Evolutionary conservation across 768 basidiomycete species (phyloP), one percentile per base, ranked within the genome.

Genomic region (Astraeus odoratus): DNA sequence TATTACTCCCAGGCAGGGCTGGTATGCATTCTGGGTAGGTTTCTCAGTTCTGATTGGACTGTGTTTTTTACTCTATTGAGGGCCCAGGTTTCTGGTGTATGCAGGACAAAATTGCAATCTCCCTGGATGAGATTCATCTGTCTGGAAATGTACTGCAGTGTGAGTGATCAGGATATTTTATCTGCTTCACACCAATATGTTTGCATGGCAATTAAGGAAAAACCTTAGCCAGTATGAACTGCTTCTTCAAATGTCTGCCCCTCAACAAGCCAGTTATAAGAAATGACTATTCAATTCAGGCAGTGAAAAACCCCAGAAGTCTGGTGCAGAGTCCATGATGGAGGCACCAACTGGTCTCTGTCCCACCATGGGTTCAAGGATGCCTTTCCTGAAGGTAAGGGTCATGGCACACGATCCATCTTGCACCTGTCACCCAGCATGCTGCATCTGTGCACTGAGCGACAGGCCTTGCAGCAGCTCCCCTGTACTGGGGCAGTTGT

Each of bases 1-100:
- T 83, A 86, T 51, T 82, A 86, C 58, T 78, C 88, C 53, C 85
- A 85, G 57, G 82, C 77, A 33, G 86, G 85, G 8, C 78, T 77
- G 1, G 78, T 87, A 51, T 74, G 75, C 47, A 70, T 82, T 15
- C 67, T 81, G 50, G 85, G 82, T 78, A 39, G 49, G 71, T 58
- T 48, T 19, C 33, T 12, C 20, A 26, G 34, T 27, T 20, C 27
- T 6, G 26, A 19, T 39, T 33, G 31, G 19, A 27, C 22, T 13
- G 30, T 18, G 35, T 20, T 19, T 30, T 22, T 20, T 39, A 12
- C 15, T 18, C n/a, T 16, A n/a, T 31, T 22, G 20, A 24, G 10
- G 23, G 40, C 6, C 27, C 55, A 84, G 86, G 86, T 18, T 81
- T 77, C 49, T 88, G 86, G 87, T 73, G 85, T n/a, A 71, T 88